Evolutionary conservation across 352 stramenopile genomes (phyloP), one percentile per base, ranked within the genome.

Genomic region (Lagenidium giganteum): DNA sequence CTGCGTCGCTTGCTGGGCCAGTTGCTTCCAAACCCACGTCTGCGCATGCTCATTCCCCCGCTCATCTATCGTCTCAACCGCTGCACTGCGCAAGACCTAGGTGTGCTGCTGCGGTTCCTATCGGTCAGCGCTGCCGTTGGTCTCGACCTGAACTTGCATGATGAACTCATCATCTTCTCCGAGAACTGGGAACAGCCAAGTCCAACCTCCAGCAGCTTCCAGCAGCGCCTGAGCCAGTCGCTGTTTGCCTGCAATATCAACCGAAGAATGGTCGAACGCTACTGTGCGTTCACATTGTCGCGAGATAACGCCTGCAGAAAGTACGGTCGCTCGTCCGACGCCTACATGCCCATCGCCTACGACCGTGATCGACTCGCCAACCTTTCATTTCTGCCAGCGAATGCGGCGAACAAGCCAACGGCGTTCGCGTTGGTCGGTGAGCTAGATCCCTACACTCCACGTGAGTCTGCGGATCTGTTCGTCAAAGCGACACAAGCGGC

Each of bases 181-280:
- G 79, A 92, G 51, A 55, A 89, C 17, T 92, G 79, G 79, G 76
- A 92, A 24, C 31, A 24, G 0, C 76, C 76, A 3, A 57, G 70
- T 16, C 71, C 74, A 2, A 64, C 65, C 31, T 47, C 71, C 24
- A 51, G 47, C 1, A 47, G 67, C 37, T 47, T 92, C 12, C 50
- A 67, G 21, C 23, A 52, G 18, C 59, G 73, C 9, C 87, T 87
- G 41, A 72, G 49, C 11, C 44, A 70, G 16, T 42, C 61, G 27
- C 50, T 56, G 11, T 71, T 87, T 29, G 79, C 67, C 42, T 45
- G 44, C 9, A 76, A 74, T 18, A 42, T 38, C 3, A 56, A 51
- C 20, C 82, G 70, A 37, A 49, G 59, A 3, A 61, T 79, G 13
- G 47, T 87, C 8, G 22, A 72, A 18, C 52, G 58, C 4, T 92